Conservation (phyloP, 2,329 filamentous ascomycete species). For the Colletotrichum chlorophyti region DNA sequence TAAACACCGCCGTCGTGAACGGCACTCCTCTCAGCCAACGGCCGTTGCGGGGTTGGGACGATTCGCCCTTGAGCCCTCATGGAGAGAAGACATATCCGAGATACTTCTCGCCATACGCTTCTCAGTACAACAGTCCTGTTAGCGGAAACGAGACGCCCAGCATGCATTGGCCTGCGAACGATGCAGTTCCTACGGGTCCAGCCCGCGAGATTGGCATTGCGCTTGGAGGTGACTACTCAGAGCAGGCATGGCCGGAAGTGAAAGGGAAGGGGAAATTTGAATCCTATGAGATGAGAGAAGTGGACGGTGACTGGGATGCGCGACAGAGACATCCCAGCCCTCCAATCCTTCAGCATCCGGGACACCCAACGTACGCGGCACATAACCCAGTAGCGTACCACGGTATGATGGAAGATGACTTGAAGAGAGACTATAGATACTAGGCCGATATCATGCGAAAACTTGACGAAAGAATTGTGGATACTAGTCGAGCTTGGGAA, state of each 20-base stretch:
- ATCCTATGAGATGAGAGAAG: conserved; percentile 57
- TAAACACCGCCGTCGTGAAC: conserved; percentile 31
- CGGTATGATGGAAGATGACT: conserved; percentile 30
- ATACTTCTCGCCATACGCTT: conserved; percentile 66
- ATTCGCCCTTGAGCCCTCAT: conserved; percentile 54
- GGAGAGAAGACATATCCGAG: conserved; percentile 48
- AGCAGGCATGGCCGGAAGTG: conserved; percentile 33
- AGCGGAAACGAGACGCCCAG: conserved; percentile 46
- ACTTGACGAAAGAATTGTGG: not conserved
- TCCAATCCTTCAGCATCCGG: conserved; percentile 54
- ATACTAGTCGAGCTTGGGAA: not conserved
- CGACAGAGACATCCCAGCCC: conserved; percentile 36
- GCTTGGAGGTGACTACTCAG: conserved; percentile 46
- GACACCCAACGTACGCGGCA: conserved; percentile 37
- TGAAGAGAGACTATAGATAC: conserved; percentile 11
- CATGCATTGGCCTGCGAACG: conserved; percentile 45
- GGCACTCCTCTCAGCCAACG: conserved; percentile 40
- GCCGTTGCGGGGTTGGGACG: conserved; percentile 52
- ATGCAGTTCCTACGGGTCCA: conserved; percentile 3
- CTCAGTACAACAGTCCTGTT: conserved; percentile 64
- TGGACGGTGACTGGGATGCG: conserved; percentile 43
- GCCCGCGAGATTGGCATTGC: conserved; percentile 49
- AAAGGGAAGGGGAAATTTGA: conserved; percentile 54
- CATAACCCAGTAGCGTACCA: conserved; percentile 31
- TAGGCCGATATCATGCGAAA: not conserved